Evolutionary conservation across 441 rosid genomes (phyloP), one percentile per base, ranked within the genome.

Genomic region (Eutrema salsugineum): DNA sequence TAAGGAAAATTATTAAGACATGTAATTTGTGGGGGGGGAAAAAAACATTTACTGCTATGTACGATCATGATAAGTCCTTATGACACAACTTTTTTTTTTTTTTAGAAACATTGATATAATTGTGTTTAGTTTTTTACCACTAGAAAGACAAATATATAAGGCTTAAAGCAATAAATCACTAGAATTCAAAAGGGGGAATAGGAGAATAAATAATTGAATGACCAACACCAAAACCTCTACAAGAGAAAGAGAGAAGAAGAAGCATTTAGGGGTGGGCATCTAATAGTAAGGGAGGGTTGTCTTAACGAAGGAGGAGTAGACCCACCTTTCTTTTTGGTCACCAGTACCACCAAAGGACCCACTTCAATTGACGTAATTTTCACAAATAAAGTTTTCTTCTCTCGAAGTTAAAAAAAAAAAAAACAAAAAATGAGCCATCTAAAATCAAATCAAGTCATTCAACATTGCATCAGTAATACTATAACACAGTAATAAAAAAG

Each of bases 291-390:
- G 50, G 15, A 47, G 50, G 15, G 58, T 36, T 48, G 59, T 59
- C 74, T 28, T 70, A 32, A 48, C 60, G 38, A 69, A 58, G 49
- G 58, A n/a, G n/a, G n/a, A n/a, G n/a, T n/a, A n/a, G n/a, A 58
- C 57, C 65, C 22, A 68, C 36, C 60, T 22, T n/a, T 10, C 5
- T 19, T 8, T 56, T 17, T 17, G 20, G 38, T 17, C 28, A 16
- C 12, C 62, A 27, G n/a, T n/a, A n/a, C n/a, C n/a, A n/a, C n/a
- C 49, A 38, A 48, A 59, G 43, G 40, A 59, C 59, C 64, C 59
- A 70, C 40, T 48, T 48, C 8, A 35, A 57, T 5, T 58, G 57
- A 47, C 66, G 50, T 48, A 19, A 38, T 38, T 38, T 38, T 38
- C 4, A 3, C 42, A 4, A 24, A n/a, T n/a, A 39, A 69, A 16